Evolutionary conservation across 2,329 filamentous ascomycete genomes (phyloP), one percentile per base, ranked within the genome.

Genomic region (Aspergillus sp.): DNA sequence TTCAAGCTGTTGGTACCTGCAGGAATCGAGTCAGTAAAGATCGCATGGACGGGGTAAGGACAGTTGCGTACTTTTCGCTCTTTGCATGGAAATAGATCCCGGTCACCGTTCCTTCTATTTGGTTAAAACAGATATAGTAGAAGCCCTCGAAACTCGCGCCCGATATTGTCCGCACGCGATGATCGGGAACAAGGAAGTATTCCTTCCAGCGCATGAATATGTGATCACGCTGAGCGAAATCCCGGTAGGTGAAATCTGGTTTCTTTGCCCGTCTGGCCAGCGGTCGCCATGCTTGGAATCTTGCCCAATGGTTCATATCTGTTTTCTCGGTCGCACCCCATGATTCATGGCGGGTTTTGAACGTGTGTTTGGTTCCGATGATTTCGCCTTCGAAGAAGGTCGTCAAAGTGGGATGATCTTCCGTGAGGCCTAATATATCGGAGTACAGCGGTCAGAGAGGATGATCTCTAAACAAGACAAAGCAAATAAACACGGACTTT

Each of bases 181-280:
- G 93, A 61, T 98, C 90, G 1, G 93, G 93, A 0, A 98, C 93
- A 0, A 98, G 74, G 60, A 98, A 98, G 60, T 94, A 89, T 63
- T 98, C 93, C 69, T 98, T 98, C 93, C 93, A 98, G 50, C 93
- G 82, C 93, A 98, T 98, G 62, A 96, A 98, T 30, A 98, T 83
- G 64, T 94, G 83, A 57, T 96, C 90, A 53, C 82, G 78, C 62
- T 94, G 86, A 42, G 81, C 79, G 56, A 85, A 80, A 57, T 94
- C 85, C 54, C 73, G 82, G 72, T 73, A 78, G 52, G 73, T 79
- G 57, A 78, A 80, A 55, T 78, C 77, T 28, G 76, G 68, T 44
- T 73, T 72, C 57, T 77, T 80, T 5, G 78, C 78, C 47, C 77
- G 82, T 74, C 73, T 81, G 43, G 74, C 80, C 48, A 91, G 82